These are phyloP conservation scores for Sarocladiaceae sp. DNA, from an alignment of 2,329 filamentous ascomycete genomes.

Conservation along the genomic window DNA sequence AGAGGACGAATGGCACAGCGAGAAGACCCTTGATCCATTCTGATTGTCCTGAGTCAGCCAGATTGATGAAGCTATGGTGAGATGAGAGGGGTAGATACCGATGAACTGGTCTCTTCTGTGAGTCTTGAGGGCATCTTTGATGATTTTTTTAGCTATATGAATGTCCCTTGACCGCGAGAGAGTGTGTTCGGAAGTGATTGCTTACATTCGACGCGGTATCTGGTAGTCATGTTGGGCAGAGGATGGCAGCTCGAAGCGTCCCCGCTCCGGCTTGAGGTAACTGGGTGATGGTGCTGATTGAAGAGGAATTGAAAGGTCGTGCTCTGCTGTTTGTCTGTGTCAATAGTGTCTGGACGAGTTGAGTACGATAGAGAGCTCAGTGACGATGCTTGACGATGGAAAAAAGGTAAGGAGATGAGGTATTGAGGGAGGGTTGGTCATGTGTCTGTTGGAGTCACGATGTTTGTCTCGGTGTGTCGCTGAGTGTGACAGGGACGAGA, in stretches of 20 bases:
- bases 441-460: too few species aligned
- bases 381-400: too few species aligned
- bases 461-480: too few species aligned
- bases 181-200: conserved; percentile 14
- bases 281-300: background rate
- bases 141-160: conserved; percentile 17
- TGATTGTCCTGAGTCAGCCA: conserved; percentile 23
- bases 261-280: background rate
- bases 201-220: conserved; percentile 70
- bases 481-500: too few species aligned
- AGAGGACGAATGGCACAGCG: conserved; percentile 91
- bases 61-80: background rate
- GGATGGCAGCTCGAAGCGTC: background rate
- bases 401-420: too few species aligned
- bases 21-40: conserved; percentile 97
- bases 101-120: conserved; percentile 89
- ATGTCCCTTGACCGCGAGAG: conserved; percentile 2
- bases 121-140: conserved; percentile 66
- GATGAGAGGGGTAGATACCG: conserved; percentile 36
- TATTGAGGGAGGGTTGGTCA: too few species aligned
- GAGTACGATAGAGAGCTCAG: too few species aligned
- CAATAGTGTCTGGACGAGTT: too few species aligned
- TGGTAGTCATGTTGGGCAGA: conserved; percentile 46
- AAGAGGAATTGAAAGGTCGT: background rate
- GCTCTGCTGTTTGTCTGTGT: too few species aligned